Base-by-base conservation (phyloP, 179 eudicot species). In the Carnegiea gigantea region DNA sequence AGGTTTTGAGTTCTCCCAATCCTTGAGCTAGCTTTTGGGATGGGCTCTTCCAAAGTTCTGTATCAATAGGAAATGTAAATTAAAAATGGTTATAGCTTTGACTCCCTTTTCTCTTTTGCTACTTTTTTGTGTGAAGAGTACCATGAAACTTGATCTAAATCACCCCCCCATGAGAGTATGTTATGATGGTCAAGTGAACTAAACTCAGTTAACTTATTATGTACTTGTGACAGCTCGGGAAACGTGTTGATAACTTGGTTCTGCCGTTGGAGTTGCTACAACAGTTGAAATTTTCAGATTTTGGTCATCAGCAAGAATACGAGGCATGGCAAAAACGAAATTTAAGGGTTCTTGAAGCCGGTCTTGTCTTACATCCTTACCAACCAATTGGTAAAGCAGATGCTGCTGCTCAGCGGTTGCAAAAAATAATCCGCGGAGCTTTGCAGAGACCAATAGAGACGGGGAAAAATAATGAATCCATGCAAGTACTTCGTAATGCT, bases 221-320 rank as follows among this genome's bases (percentile, higher is more conserved):
- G 65, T 82, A 43, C 64, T 78, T 80, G 75, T 71, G 62, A 67
- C 87, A 95, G 99, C 92, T 91, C 67, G 98, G 99, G 76, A 90
- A 90, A 86, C 91, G 90, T 83, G 83, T 90, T 30, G 99, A 97
- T 78, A 86, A 91, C 33, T 89, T 92, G 91, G 92, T 97, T 79
- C 92, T 97, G 49, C 99, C 99, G 49, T 88, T 97, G 46, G 99
- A 97, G 91, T 90, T 97, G 54, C 82, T 97, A 82, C 99, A 93
- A 80, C 98, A 97, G 85, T 89, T 95, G 88, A 95, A 97, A 85
- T 85, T 91, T 53, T 89, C 98, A 59, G 99, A 97, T 85, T 97
- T 97, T 80, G 83, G 90, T 75, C 89, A 93, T 85, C 98, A 89
- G 78, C 88, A 86, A 88, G 99, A 97, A 81, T 97, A 93, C 78